Evolutionary conservation across 2,329 filamentous ascomycete genomes (phyloP), one percentile per base, ranked within the genome.

Genomic region (Aspergillus aculeatus): DNA sequence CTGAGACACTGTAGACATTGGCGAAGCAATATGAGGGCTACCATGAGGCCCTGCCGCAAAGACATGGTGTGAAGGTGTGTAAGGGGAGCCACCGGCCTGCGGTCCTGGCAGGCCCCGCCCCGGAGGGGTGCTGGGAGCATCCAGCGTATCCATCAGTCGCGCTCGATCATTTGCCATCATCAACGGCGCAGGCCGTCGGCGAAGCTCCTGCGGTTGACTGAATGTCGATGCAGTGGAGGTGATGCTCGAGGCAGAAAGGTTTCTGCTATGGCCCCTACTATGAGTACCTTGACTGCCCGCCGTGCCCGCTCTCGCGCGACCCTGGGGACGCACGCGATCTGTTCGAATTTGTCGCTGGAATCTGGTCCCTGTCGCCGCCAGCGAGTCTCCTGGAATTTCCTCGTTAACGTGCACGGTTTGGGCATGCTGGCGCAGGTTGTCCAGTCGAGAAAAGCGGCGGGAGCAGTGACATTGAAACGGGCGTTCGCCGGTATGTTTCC

Each of bases 381-480:
- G 84, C 1, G 95, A 98, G 74, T 97, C 92, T 47, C 88, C 87
- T 3, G 95, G 95, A 35, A 99, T 99, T 59, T 97, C 92, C 74
- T 98, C 95, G 74, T 98, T 97, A 59, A 96, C 90, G 74, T 99
- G 95, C 1, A 99, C 95, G 0, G 95, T 98, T 75, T 97, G 93
- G 49, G 95, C 95, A 81, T 99, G 95, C 73, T 99, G 95, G 60
- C 95, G 87, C 54, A 99, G 81, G 72, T 99, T 99, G 75, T 99
- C 94, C 50, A 98, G 84, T 52, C 94, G 86, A 10, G 95, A 98
- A 74, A 99, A 99, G 57, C 92, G 86, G 54, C 95, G 86, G 2
- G 89, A 91, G 76, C 95, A 99, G 75, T 98, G 95, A 68, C 95
- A 99, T 76, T 96, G 90, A 70, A 98, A 99, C 0, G 95, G 95